Evolutionary conservation across 352 stramenopile species (phyloP), one percentile per base, ranked within the genome.

Genomic region (Phytophthora aleatoria): DNA sequence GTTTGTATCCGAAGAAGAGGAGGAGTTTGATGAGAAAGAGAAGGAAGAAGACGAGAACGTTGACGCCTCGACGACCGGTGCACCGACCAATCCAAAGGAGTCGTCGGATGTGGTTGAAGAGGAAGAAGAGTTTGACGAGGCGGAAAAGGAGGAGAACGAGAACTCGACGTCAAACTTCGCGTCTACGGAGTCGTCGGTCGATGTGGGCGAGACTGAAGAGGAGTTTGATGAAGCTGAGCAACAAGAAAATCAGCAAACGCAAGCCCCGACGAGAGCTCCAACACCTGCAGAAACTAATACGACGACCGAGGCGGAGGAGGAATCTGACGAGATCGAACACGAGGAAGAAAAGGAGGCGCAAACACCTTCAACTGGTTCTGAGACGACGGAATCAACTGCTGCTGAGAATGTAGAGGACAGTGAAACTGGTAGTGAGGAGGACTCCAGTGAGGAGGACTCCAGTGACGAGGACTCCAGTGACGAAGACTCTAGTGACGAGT

Each of bases 61-160:
- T 41, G 35, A 41, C 7, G 28, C 3, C 28, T 33, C 10, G n/a
- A 16, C 35, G 35, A 41, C 0, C 12, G 7, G 28, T 7, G 4
- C 28, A 33, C 28, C 28, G 7, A 7, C 28, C 2, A 0, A 33
- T 7, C 28, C 28, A 33, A 33, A 33, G 7, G 28, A 33, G 28
- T 33, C 28, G 10, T 48, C 20, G 20, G 20, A 42, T 3, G 42
- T 44, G 1, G 36, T 27, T 33, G 60, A 63, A 53, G 52, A 63
- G 27, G 50, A 61, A 30, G 36, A 57, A 31, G 42, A 62, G 12
- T 57, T 63, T 12, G 26, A 67, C 39, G 51, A 61, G 13, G 51
- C 15, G 8, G 44, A 57, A 16, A 50, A 59, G 10, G 52, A 67
- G 16, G 45, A 56, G 27, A 35, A 66, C n/a, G n/a, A 55, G 39